Evolutionary conservation across 2,329 filamentous ascomycete genomes (phyloP), one percentile per base, ranked within the genome.

Genomic region (Fusarium tanahbumbuense): DNA sequence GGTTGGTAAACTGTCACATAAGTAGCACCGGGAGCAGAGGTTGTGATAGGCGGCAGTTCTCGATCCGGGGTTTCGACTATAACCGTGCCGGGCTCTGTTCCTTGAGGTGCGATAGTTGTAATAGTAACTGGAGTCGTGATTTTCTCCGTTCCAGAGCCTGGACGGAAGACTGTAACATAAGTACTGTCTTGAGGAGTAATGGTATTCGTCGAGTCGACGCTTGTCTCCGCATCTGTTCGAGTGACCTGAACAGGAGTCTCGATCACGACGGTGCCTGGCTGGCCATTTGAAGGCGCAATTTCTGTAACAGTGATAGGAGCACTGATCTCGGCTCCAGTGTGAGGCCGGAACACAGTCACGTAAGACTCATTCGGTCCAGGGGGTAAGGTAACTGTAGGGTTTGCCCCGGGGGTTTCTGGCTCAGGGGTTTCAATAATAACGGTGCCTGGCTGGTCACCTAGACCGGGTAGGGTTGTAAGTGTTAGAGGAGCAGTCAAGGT

Each of bases 1-100:
- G 65, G 66, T 41, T 54, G 34, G 18, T 69, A 68, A 6, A 68
- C 54, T 15, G 65, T 68, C 18, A 68, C 37, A 32, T 68, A 68
- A 5, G 27, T 56, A 18, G 60, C 60, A 32, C 44, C 18, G 16
- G 66, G 60, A 41, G 42, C 45, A 28, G 67, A 53, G 2, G 66
- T 67, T 18, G 67, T 59, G 10, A 63, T 42, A 45, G 65, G 64
- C 23, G 67, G 60, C 2, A 65, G 12, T 6, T 69, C 53, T 27
- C 40, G 34, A 16, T 47, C 62, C 2, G 67, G 67, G 4, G 67
- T 70, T 49, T 70, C 67, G 16, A 70, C 59, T 6, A 70, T 64
- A 5, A 70, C 49, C 8, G 67, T 70, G 34, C 67, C 67, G 4
- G 67, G 67, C 27, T 56, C 53, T 2, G 41, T 62, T 8, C 49